These are phyloP conservation scores for Suillus brevipes DNA, from an alignment of 768 basidiomycete genomes.

Conservation along the genomic window DNA sequence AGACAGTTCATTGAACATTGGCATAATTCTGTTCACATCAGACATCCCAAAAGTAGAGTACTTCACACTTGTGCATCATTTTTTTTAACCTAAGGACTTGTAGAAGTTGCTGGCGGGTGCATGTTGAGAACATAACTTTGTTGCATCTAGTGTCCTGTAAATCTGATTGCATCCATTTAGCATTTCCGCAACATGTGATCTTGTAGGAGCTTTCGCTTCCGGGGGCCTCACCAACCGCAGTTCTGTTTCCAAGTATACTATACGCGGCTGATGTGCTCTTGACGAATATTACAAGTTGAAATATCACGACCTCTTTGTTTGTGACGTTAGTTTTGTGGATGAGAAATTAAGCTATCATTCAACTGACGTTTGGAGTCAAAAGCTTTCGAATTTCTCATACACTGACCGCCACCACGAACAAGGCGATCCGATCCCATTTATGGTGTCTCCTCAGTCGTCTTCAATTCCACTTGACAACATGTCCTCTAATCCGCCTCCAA, in stretches of 20 bases:
- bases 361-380: not conserved
- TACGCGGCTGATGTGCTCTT: not conserved
- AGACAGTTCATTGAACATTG: no score
- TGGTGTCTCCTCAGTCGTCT: conserved; percentile 26
- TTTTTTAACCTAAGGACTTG: no score
- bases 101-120: no score
- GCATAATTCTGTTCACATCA: no score
- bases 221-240: not conserved
- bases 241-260: not conserved
- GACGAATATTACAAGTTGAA: not conserved
- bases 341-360: not conserved
- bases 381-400: conserved; percentile 5
- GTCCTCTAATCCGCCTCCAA: conserved; percentile 20
- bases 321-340: not conserved
- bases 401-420: conserved; percentile 13
- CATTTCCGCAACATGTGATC: no score
- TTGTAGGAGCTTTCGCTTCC: no score
- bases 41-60: no score
- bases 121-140: no score
- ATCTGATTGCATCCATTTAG: no score
- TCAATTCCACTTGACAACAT: conserved; percentile 37
- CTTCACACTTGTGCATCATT: no score
- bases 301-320: not conserved
- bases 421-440: conserved; percentile 5
- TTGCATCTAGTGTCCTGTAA: no score